Base-by-base conservation (phyloP, 2,329 filamentous ascomycete genomes). In the Juglanconis sp. region DNA sequence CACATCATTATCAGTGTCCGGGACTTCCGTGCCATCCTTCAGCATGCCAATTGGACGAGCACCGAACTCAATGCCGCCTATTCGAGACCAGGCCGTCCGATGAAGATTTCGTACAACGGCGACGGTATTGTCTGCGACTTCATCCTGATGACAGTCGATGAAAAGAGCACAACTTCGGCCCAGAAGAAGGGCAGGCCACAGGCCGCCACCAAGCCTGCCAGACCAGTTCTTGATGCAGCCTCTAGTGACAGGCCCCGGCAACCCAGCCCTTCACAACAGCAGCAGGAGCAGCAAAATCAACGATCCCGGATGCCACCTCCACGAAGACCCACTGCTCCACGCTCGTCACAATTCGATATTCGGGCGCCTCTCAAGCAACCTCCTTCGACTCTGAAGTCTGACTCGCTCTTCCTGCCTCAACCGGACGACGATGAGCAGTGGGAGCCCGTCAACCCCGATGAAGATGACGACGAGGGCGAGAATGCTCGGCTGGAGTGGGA, bases 1-100 rank as follows among this genome's bases (percentile, higher is more conserved):
- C 90, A 92, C 69, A 90, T 92, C 67, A 84, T 91, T 61, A 89
- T 93, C 69, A 91, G 87, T 66, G 89, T 94, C 69, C 92, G 91
- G 68, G 90, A 94, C 72, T 93, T 93, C 71, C 87, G 90, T 54
- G 87, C 90, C 38, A 90, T 93, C 57, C 85, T 92, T 55, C 83
- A 87, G 38, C 90, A 94, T 72, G 90, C 90, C 9, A 87, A 87
- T 31, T 85, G 86, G 31, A 81, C 87, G 5, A 85, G 86, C 56
- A 86, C 84, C n/a, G 81, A 83, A 50, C 77, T 93, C 13, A 83
- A 81, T 15, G 88, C 89, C 11, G 79, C 80, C 56, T 93, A 92
- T 73, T 92, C 90, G 2, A 77, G 83, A 32, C 89, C 90, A 4
- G 84, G 85, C 15, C 83, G 84, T 15, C 90, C 90, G 1, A 82